These are phyloP conservation scores for Eucalyptus cloeziana DNA, from an alignment of 345 rosid species.

Conservation along the genomic window DNA sequence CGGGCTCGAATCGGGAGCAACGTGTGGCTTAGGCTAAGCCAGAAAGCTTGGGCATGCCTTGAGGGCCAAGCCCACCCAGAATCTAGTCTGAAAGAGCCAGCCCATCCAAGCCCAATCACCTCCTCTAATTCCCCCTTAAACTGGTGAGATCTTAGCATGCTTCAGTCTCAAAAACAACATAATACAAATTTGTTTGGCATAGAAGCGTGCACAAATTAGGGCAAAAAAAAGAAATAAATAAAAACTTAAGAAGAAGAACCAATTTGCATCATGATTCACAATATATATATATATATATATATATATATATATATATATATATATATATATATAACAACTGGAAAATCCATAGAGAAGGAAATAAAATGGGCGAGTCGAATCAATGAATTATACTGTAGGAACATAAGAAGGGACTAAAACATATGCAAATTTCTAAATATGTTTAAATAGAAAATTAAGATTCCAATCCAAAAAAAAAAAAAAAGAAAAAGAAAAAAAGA, in stretches of 20 bases:
- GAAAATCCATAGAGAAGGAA: background rate
- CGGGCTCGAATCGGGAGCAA: background rate
- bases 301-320: too few species aligned
- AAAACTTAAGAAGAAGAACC: background rate
- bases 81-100: background rate
- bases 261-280: background rate
- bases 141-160: background rate
- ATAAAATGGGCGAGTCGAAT: background rate
- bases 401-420: background rate
- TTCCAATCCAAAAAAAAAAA: background rate
- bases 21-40: background rate
- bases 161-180: background rate
- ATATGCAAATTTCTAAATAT: background rate
- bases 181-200: background rate
- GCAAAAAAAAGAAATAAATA: background rate
- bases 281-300: too few species aligned
- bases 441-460: background rate
- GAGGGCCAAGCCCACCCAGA: background rate
- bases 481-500: accelerated
- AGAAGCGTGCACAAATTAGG: background rate
- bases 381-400: accelerated
- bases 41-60: background rate
- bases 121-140: background rate
- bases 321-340: background rate
- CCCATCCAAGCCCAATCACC: background rate